A percentile compares a stretch with the other conserved stretches of the same genome.
These are phyloP conservation scores for Fusarium agapanthi DNA, from an alignment of 2,329 filamentous ascomycete species.

Conservation along the genomic window DNA sequence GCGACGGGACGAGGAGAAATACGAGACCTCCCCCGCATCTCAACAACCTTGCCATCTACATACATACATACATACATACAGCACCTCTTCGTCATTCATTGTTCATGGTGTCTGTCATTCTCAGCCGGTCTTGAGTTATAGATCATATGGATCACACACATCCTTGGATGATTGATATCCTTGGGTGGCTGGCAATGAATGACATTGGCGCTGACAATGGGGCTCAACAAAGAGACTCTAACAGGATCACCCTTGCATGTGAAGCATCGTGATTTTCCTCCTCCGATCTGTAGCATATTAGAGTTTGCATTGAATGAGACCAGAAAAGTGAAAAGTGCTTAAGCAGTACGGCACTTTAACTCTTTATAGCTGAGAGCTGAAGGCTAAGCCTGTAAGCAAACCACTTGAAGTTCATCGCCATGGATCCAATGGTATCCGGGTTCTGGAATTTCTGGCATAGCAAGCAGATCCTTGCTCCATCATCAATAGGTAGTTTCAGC, in stretches of 20 bases:
- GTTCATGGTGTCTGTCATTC: conserved; percentile 17
- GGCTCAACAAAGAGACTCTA: conserved; percentile 12
- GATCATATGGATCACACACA: neutral
- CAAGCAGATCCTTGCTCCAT: conserved; percentile 1
- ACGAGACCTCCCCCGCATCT: conserved; percentile 3
- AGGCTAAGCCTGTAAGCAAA: neutral
- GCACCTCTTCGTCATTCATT: conserved; percentile 3
- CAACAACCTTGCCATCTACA: neutral
- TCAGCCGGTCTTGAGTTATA: neutral
- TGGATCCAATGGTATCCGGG: neutral
- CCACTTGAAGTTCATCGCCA: neutral
- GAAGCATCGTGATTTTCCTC: neutral
- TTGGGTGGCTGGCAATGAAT: neutral
- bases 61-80: neutral
- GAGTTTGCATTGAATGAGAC: neutral
- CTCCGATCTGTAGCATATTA: neutral
- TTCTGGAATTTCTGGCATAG: neutral
- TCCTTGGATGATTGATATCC: neutral
- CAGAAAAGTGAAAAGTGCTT: neutral
- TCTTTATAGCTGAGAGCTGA: neutral
- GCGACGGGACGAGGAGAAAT: neutral
- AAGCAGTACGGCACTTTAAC: neutral
- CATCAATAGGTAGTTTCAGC: conserved; percentile 11
- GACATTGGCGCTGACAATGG: neutral
- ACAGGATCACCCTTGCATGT: conserved; percentile 15